Base-by-base conservation (phyloP, 2,329 filamentous ascomycete genomes). In the Neofusicoccum parvum region DNA sequence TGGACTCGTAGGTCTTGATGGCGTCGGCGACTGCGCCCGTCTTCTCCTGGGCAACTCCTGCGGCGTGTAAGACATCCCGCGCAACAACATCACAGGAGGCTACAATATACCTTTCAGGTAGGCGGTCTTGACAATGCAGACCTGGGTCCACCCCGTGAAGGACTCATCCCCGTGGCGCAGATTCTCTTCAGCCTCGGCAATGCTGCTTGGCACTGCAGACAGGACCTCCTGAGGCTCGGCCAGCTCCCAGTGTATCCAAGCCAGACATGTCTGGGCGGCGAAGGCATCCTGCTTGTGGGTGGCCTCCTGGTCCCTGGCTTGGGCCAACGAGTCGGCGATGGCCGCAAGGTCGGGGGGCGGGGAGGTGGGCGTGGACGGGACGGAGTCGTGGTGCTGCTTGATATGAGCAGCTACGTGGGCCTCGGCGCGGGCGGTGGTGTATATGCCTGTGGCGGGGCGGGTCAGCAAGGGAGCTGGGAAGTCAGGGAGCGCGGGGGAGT, bases 201-300 rank as follows among this genome's bases (percentile, higher is more conserved):
- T 82, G 68, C 87, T 85, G 66, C 82, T 83, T 3, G 92, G 91
- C 14, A 96, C 80, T 65, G 82, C 85, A 41, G 80, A 80, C 48
- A 86, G 78, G 43, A 90, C 89, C 48, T 87, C 76, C 0, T 80
- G 81, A 69, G 90, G 90, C 70, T 96, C 90, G 39, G 87, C 88
- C 62, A 90, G 78, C 9, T 88, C 86, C 87, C 91, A 96, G 73
- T 96, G 88, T 71, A 97, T 83, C 91, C 93, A 96, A 64, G 89
- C 93, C 50, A 94, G 78, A 76, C 92, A 95, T 60, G 95, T 88
- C 67, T 88, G 89, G 37, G 92, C 94, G 78, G 97, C 92, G 70
- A 94, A 84, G 10, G 81, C 77, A 73, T 89, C 87, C 72, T 87
- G 82, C n/a, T 74, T 76, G 11, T 79, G 74, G 12, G 77, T 78